Percentiles rank a stretch among this genome's conserved stretches.
Evolutionary conservation across 257 asterid species (phyloP).

Genomic region (Schizonepeta tenuifolia): DNA sequence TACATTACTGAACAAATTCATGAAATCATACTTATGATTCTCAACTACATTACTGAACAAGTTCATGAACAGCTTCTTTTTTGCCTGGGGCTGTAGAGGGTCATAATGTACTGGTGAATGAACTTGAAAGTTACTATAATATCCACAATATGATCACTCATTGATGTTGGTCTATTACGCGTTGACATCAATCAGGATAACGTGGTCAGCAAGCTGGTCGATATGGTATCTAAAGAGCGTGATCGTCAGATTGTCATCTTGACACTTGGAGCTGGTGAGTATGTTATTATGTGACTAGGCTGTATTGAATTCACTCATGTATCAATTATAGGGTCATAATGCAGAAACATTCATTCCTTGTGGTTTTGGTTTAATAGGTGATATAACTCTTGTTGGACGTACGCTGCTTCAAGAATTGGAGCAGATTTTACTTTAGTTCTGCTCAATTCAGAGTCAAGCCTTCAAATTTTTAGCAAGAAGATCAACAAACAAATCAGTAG

Average conservation of each 20-base stretch:
- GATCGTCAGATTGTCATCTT: constrained; percentile 36
- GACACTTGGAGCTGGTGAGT: constrained; percentile 47
- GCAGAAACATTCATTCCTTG: not conserved
- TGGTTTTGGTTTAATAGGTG: constrained; percentile 36
- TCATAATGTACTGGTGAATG: not conserved
- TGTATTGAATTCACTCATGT: not conserved
- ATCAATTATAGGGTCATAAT: too few species aligned
- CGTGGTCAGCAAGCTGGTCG: constrained; percentile 40
- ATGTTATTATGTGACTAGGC: not conserved
- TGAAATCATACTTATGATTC: not conserved
- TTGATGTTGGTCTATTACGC: not conserved
- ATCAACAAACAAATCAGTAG: not conserved
- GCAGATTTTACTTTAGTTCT: constrained; percentile 2
- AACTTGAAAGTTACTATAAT: not conserved
- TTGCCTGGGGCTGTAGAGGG: not conserved
- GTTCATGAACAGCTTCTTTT: too few species aligned
- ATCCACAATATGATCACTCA: not conserved
- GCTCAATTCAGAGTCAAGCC: not conserved
- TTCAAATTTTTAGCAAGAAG: not conserved
- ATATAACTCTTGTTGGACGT: constrained; percentile 43
- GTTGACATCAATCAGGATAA: constrained; percentile 27
- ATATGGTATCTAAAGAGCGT: constrained; percentile 30
- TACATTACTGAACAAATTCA: not conserved
- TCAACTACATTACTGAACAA: not conserved
- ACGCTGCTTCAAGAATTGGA: constrained; percentile 37